Conservation (phyloP, 352 stramenopile genomes). For the Globisporangium emineosum region DNA sequence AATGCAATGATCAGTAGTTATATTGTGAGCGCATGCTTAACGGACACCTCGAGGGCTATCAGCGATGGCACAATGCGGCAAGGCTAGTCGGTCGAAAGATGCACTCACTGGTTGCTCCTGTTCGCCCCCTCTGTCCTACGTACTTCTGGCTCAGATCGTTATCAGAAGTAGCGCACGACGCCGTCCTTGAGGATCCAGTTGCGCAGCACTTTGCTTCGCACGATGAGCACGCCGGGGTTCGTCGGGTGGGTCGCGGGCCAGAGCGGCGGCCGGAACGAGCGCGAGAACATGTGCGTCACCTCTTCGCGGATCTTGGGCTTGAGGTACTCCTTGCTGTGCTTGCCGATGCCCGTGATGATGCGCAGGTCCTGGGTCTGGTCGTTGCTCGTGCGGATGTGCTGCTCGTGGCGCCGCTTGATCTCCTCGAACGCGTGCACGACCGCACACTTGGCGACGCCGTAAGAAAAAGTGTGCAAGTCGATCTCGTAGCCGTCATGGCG, state of each 20-base stretch:
- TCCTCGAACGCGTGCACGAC: slow-evolving; percentile 63
- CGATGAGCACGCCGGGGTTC: slow-evolving; percentile 55
- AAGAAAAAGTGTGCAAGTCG: slow-evolving; percentile 69
- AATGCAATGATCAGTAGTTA: too few species aligned
- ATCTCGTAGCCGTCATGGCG: slow-evolving; percentile 60
- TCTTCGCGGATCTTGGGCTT: slow-evolving; percentile 55
- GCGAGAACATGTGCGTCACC: slow-evolving; percentile 48
- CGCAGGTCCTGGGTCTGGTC: slow-evolving; percentile 45
- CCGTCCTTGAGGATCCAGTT: slow-evolving; percentile 57
- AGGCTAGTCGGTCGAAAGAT: too few species aligned
- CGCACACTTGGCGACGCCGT: slow-evolving; percentile 61
- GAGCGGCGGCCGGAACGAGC: slow-evolving; percentile 43
- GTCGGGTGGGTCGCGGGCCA: slow-evolving; percentile 50
- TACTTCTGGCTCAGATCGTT: not conserved
- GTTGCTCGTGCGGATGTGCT: slow-evolving; percentile 23
- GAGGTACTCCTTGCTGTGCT: slow-evolving; percentile 56
- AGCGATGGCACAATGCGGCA: too few species aligned
- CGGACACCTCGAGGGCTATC: too few species aligned
- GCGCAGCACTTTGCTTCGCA: slow-evolving; percentile 44
- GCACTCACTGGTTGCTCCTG: too few species aligned
- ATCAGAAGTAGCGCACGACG: slow-evolving; percentile 8
- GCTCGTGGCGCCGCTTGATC: slow-evolving; percentile 25
- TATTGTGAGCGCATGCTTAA: too few species aligned
- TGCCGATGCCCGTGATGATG: slow-evolving; percentile 72
- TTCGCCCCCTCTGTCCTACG: not conserved